Base-by-base conservation (phyloP, 805 yeast species). In the Schwanniomyces vanrijiae region DNA sequence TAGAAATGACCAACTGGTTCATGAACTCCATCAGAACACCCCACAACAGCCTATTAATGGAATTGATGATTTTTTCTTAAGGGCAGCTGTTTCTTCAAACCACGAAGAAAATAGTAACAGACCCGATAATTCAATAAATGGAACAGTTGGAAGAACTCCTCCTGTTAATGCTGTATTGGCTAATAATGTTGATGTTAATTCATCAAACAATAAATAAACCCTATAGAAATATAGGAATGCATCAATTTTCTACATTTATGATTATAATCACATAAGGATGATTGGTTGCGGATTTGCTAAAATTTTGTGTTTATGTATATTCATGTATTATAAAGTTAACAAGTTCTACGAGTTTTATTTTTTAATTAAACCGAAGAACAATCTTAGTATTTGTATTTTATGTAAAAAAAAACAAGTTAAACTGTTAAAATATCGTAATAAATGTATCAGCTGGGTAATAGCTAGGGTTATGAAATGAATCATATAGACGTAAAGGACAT, bases 41-140 rank as follows among this genome's bases (percentile, higher is more conserved):
- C 26, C 39, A 14, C 49, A 44, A 20, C 55, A 37, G 22, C 52
- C 41, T 24, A 50, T 52, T 11, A 43, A 54, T 19, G 50, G 55
- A 20, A 59, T 62, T 22, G 66, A 62, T 44, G 66, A 62, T 22
- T 62, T 57, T 42, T 60, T 62, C 48, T 47, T 61, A 19, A 47
- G 61, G 26, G 55, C 49, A 22, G 43, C 39, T 4, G 51, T 48
- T 34, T 21, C 50, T n/a, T 39, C 53, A 8, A 25, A 37, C 4
- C 42, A 40, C 26, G 45, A 46, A 13, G 46, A 22, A 5, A n/a
- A 34, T 19, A 31, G 37, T 18, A 39, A 19, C 16, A 42, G 45
- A 14, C 13, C 43, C 16, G 40, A 38, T 26, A 42, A 48, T 43
- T 22, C 43, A 14, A 37, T 44, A 13, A 42, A 41, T 20, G 39